These are phyloP conservation scores for Phytophthora litchii DNA, from an alignment of 352 stramenopile species.

Conservation along the genomic window DNA sequence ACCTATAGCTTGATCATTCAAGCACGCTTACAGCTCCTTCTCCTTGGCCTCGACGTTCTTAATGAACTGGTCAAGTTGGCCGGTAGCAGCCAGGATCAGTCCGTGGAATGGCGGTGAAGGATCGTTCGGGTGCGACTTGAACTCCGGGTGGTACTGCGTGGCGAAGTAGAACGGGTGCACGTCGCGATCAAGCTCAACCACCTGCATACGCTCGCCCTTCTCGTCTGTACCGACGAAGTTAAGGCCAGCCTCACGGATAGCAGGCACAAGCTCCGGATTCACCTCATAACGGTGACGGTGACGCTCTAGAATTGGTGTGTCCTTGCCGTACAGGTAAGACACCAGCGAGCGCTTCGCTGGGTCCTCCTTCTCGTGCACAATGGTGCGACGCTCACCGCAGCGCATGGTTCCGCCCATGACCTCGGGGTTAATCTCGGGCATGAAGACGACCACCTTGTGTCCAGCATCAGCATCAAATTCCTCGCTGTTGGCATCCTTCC, in stretches of 20 bases:
- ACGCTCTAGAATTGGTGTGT: constrained; percentile 93
- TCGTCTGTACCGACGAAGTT: constrained; percentile 98
- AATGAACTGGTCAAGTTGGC: constrained; percentile 78
- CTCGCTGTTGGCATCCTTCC: constrained; percentile 94
- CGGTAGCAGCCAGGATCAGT: constrained; percentile 92
- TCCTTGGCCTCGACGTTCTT: constrained; percentile 42
- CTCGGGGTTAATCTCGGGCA: constrained; percentile 98
- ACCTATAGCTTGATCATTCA: constrained; percentile 9
- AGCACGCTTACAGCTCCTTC: constrained; percentile 25
- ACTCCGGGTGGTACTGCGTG: constrained; percentile 99
- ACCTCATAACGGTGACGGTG: constrained; percentile 99
- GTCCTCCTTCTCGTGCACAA: constrained; percentile 90
- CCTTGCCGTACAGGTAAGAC: constrained; percentile 92
- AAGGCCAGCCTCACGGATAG: constrained; percentile 92
- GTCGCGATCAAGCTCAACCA: constrained; percentile 95
- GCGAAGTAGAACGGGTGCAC: constrained; percentile 99
- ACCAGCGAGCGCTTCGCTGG: constrained; percentile 85
- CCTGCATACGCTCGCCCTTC: constrained; percentile 98
- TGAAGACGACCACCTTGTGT: constrained; percentile 99
- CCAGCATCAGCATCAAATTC: constrained; percentile 92
- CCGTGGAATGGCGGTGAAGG: constrained; percentile 98
- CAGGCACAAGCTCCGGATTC: constrained; percentile 95
- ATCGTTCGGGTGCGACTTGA: constrained; percentile 95
- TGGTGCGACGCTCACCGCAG: constrained; percentile 95
- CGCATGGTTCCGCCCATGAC: constrained; percentile 99